Conservation (phyloP, 371 early-diverging fungal species). For the Rhizopus stolonifer region DNA sequence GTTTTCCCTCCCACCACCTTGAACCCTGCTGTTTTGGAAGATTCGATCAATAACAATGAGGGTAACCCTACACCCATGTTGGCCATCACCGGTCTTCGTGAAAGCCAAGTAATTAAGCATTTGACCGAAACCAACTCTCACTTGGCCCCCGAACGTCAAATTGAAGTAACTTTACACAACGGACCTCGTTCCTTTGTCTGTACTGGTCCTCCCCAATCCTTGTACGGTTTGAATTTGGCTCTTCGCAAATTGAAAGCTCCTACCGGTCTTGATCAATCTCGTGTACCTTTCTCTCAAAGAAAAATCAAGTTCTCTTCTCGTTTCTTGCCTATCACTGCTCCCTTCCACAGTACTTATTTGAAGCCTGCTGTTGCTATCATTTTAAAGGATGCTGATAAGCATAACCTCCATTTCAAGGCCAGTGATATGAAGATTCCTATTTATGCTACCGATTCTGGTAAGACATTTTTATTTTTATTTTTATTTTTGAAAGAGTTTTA, state of each 20-base stretch:
- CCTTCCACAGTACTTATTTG: slow-evolving; percentile 85
- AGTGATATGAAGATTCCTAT: slow-evolving; percentile 71
- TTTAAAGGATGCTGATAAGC: slow-evolving; percentile 62
- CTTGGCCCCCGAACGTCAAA: slow-evolving; percentile 76
- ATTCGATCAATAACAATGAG: slow-evolving; percentile 86
- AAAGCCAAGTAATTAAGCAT: slow-evolving; percentile 74
- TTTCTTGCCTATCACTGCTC: slow-evolving; percentile 87
- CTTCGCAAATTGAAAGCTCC: slow-evolving; percentile 87
- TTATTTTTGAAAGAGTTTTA: too few species aligned
- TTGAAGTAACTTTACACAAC: slow-evolving; percentile 84
- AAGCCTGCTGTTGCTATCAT: slow-evolving; percentile 62
- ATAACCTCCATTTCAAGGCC: slow-evolving; percentile 58
- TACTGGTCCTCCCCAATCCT: slow-evolving; percentile 86
- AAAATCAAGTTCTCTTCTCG: slow-evolving; percentile 84
- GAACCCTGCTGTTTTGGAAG: slow-evolving; percentile 85
- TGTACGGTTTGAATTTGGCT: slow-evolving; percentile 86
- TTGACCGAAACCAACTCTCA: slow-evolving; percentile 85
- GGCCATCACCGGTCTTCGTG: slow-evolving; percentile 75
- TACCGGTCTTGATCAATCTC: slow-evolving; percentile 79
- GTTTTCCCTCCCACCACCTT: slow-evolving; percentile 87
- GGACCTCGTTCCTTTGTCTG: slow-evolving; percentile 84
- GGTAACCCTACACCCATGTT: slow-evolving; percentile 96
- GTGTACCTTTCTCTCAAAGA: slow-evolving; percentile 83
- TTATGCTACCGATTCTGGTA: slow-evolving; percentile 75
- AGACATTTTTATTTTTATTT: slow-evolving; percentile 1